Evolutionary conservation across 352 stramenopile genomes (phyloP).

Genomic region (Phytophthora tubulina): DNA sequence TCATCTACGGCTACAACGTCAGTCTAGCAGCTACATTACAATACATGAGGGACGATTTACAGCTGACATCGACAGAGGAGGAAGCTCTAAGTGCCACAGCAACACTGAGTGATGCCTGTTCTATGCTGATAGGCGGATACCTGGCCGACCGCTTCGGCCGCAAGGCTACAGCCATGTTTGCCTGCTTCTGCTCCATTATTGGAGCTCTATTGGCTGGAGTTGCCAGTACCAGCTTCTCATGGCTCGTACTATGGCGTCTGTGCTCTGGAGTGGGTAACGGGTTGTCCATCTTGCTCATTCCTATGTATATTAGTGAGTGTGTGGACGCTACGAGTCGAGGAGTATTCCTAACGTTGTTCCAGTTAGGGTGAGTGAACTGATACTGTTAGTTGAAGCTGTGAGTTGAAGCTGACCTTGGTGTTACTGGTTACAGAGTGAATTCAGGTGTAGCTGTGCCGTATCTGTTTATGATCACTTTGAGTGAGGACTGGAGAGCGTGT

Average conservation of each 20-base stretch:
- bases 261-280: slow-evolving; percentile 83
- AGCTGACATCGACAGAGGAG: slow-evolving; percentile 70
- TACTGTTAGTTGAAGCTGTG: no score
- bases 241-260: slow-evolving; percentile 77
- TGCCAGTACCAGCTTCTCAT: slow-evolving; percentile 64
- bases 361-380: slow-evolving; percentile 66
- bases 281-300: slow-evolving; percentile 86
- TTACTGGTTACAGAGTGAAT: slow-evolving; percentile 61
- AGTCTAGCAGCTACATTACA: slow-evolving; percentile 80
- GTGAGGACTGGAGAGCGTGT: slow-evolving; percentile 83
- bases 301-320: slow-evolving; percentile 91
- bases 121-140: slow-evolving; percentile 80
- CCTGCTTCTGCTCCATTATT: slow-evolving; percentile 75
- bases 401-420: neutral
- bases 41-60: slow-evolving; percentile 82
- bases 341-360: slow-evolving; percentile 79
- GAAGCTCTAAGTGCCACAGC: slow-evolving; percentile 83
- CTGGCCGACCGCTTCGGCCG: slow-evolving; percentile 82
- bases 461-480: slow-evolving; percentile 81
- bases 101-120: slow-evolving; percentile 81
- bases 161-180: slow-evolving; percentile 76
- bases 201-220: slow-evolving; percentile 66
- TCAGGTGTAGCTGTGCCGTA: slow-evolving; percentile 82
- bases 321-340: slow-evolving; percentile 72
- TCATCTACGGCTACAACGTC: slow-evolving; percentile 93